Percentiles rank a stretch among this genome's conserved stretches.
Evolutionary conservation across 768 basidiomycete species (phyloP).

Genomic region (Coprinopsis marcescibilis): DNA sequence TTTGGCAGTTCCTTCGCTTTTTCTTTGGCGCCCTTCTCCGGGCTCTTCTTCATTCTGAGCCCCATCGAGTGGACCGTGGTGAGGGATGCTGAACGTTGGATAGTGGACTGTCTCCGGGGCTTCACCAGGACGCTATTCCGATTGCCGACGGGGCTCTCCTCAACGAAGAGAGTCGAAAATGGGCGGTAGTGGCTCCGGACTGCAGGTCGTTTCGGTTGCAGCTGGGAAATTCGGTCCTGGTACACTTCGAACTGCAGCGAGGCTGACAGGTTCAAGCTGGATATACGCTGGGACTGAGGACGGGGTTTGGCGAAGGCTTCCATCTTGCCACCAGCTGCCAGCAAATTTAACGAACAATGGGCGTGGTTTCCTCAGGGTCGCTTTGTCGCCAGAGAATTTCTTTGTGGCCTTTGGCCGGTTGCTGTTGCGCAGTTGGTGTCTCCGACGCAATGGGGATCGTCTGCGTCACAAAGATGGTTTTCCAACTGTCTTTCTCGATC

Average conservation of each 20-base stretch:
- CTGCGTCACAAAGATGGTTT: no score
- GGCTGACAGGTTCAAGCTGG: slow-evolving; percentile 7
- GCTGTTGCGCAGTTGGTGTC: no score
- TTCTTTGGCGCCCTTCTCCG: slow-evolving; percentile 19
- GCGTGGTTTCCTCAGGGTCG: background rate
- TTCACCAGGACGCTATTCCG: slow-evolving; percentile 6
- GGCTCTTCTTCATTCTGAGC: slow-evolving; percentile 27
- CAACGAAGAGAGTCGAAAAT: slow-evolving; percentile 29
- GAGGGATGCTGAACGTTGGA: slow-evolving; percentile 27
- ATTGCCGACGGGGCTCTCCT: slow-evolving; percentile 7
- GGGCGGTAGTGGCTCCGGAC: slow-evolving; percentile 34
- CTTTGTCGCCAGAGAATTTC: slow-evolving; percentile 1
- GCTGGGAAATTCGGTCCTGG: slow-evolving; percentile 4
- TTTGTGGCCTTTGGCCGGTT: no score
- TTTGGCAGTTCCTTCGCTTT: slow-evolving; percentile 12
- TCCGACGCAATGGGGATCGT: no score
- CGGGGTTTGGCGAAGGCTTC: slow-evolving; percentile 5
- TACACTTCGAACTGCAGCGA: slow-evolving; percentile 1
- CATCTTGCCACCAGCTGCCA: slow-evolving; percentile 11
- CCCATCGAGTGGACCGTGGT: slow-evolving; percentile 32
- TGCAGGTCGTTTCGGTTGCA: slow-evolving; percentile 9
- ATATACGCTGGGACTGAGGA: slow-evolving; percentile 8
- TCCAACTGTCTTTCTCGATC: no score
- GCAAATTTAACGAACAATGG: slow-evolving; percentile 3
- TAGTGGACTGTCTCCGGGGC: slow-evolving; percentile 4